Base-by-base conservation (phyloP, 805 yeast genomes). In the Torulaspora microellipsoides region DNA sequence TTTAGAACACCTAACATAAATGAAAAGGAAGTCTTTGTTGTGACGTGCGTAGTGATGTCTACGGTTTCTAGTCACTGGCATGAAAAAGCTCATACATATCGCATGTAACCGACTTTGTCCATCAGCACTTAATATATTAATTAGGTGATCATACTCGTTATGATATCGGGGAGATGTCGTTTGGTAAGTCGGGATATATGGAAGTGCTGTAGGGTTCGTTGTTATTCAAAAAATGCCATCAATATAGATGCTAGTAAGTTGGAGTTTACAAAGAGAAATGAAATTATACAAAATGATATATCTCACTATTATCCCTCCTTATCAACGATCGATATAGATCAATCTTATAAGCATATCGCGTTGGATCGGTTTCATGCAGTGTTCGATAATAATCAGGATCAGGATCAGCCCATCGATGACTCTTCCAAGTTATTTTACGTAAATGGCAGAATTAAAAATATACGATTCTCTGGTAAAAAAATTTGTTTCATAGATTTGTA, bases 401-500 rank as follows among this genome's bases (percentile, higher is more conserved):
- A 32, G n/a, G 42, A 34, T 15, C 11, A 37, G n/a, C 23, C 15
- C 10, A 31, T 23, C n/a, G 46, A 43, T 4, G 42, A 43, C 13
- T 35, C 40, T 15, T 31, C 11, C 14, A 23, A 40, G n/a, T 10
- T 15, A 17, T 43, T 36, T 12, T 13, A 28, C 15, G 38, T 43
- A 11, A 34, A 51, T 44, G 69, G 67, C 8, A 50, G 62, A 17
- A 54, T 65, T 34, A 54, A 47, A 31, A 53, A 50, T 28, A 55
- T 62, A 13, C 53, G 69, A 31, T 54, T 49, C 35, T 53, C 64
- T 8, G 67, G 68, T 12, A 62, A 58, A 41, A 60, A 59, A 35
- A 62, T 64, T 32, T 59, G 64, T 36, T 65, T 65, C 42, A 52
- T 63, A 23, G 64, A 61, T 42, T 38, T 65, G 11, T 34, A 31